Percentiles rank a stretch among this genome's conserved stretches.
Conservation (phyloP, 495 filamentous ascomycete genomes). For the Ascobolus immersus region DNA sequence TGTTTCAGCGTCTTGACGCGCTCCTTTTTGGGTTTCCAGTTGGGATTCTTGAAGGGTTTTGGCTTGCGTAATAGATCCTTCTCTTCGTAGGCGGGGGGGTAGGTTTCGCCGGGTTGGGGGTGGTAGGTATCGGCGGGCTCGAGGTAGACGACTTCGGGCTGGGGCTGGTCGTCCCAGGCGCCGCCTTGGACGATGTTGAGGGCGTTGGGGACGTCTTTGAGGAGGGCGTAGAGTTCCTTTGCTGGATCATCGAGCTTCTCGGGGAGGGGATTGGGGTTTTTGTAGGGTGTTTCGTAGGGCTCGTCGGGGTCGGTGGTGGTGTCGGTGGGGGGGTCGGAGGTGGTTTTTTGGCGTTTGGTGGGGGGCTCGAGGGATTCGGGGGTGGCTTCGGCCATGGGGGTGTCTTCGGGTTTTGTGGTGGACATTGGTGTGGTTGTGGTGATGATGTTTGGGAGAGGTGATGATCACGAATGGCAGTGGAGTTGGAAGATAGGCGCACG, state of each 20-base stretch:
- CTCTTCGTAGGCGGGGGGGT: constrained; percentile 35
- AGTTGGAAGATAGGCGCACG: too few species aligned
- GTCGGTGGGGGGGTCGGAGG: neutral
- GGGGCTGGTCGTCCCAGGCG: neutral
- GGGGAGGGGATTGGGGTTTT: neutral
- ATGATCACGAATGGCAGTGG: too few species aligned
- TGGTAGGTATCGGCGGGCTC: constrained; percentile 18
- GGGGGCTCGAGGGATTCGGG: neutral
- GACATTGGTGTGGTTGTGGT: neutral
- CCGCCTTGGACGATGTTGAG: neutral
- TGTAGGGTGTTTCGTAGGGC: neutral
- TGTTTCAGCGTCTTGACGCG: constrained; percentile 97
- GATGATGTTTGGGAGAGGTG: too few species aligned
- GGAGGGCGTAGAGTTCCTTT: neutral
- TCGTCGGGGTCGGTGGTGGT: neutral
- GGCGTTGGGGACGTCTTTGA: neutral
- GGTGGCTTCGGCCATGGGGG: neutral
- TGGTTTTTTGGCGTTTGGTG: constrained; percentile 1
- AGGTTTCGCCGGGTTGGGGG: constrained; percentile 11
- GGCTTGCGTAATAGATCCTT: constrained; percentile 63
- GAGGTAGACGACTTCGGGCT: constrained; percentile 8
- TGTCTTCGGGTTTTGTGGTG: neutral
- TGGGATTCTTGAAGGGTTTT: constrained; percentile 62
- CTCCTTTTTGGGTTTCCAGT: constrained; percentile 81
- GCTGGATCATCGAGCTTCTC: neutral